Evolutionary conservation across 2,329 filamentous ascomycete genomes (phyloP), one percentile per base, ranked within the genome.

Genomic region (Pleoardoris graminearum): DNA sequence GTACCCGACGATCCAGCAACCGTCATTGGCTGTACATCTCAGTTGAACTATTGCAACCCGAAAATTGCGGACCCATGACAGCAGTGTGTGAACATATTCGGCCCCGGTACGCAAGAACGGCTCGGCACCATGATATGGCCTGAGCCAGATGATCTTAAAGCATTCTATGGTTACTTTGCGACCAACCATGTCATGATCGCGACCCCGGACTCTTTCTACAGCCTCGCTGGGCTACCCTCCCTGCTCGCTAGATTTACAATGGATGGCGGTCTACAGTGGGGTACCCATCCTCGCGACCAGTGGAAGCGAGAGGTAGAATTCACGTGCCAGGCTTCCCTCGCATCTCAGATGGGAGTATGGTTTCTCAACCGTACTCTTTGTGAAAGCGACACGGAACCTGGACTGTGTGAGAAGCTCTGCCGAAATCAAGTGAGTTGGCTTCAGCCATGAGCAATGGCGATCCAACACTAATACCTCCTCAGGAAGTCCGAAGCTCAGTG

Each of bases 241-340:
- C 21, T 54, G 4, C 19, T 54, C 2, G 21, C 56, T 11, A 30
- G 51, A 17, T 33, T 42, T 22, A 38, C 30, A 8, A 32, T 60
- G 12, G 21, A 41, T 11, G 41, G 32, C 3, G 27, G 17, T 7
- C 7, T 53, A 2, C 53, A 57, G 19, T 21, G 33, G 4, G 21
- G 29, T 3, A 25, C 45, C 11, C 25, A 61, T 21, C 54, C 53
- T 2, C 27, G 36, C 8, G 47, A 55, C 19, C 41, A 50, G 39
- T 63, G 60, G 60, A 49, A 61, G 38, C 6, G 22, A 8, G 60
- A 63, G 21, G 33, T 59, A 12, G 48, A 58, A 33, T 42, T 58
- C 33, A 50, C 50, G 23, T 36, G 50, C 30, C 46, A 49, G 16
- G 44, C 51, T 8, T 47, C 27, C 7, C 50, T 52, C n/a, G 22